phyloP scores from a whole-genome alignment of 2,329 filamentous ascomycete species.

The Clarireedia hainanense region DNA sequence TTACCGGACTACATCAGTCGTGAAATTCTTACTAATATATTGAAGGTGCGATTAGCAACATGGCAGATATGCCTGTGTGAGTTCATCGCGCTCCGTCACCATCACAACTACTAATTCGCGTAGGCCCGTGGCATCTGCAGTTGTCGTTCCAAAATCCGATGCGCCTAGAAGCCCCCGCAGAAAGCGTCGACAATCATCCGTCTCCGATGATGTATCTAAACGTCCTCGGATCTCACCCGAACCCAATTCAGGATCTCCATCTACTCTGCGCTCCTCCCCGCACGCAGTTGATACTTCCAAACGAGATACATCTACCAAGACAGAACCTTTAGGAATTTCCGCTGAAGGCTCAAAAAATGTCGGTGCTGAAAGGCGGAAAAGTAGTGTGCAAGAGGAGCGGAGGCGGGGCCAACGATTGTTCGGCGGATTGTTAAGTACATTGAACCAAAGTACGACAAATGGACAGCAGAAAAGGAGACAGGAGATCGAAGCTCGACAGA shows the following conservation, averaged over 20 bases:
- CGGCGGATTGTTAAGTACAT: constrained; percentile 53
- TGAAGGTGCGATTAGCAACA: background rate
- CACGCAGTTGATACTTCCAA: constrained; percentile 13
- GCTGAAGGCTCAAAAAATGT: constrained; percentile 7
- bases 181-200: constrained; percentile 44
- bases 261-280: constrained; percentile 25
- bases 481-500: constrained; percentile 77
- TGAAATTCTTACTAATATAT: background rate
- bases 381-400: constrained; percentile 62
- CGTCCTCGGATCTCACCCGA: constrained; percentile 39
- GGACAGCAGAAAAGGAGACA: constrained; percentile 60
- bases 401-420: constrained; percentile 81
- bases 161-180: constrained; percentile 14
- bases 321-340: background rate
- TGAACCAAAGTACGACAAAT: constrained; percentile 62
- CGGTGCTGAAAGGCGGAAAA: constrained; percentile 31
- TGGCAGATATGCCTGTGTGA: constrained; percentile 3
- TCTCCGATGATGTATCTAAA: constrained; percentile 42
- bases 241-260: constrained; percentile 14
- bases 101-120: background rate
- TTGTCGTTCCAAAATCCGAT: constrained; percentile 27
- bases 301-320: constrained; percentile 3
- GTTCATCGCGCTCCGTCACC: background rate
- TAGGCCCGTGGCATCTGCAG: constrained; percentile 31
- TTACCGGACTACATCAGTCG: background rate